Evolutionary conservation across 129 eudicot genomes (phyloP).

Genomic region (Tagetes patula): DNA sequence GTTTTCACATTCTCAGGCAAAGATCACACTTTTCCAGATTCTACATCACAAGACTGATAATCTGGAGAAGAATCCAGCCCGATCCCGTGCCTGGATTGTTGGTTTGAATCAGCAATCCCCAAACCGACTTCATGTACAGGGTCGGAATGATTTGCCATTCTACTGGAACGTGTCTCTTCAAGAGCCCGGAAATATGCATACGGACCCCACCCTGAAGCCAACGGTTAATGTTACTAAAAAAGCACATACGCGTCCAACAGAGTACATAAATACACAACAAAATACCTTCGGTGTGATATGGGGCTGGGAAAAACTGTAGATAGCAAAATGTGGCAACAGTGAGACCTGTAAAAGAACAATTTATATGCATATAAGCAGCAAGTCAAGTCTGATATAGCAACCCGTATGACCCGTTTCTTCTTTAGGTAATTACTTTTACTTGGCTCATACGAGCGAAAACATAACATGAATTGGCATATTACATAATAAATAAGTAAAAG

Average conservation of each 20-base stretch:
- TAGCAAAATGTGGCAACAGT: constrained; percentile 66
- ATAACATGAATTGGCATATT: neutral
- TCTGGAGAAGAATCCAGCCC: constrained; percentile 21
- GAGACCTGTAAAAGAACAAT: constrained; percentile 42
- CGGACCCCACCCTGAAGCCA: constrained; percentile 71
- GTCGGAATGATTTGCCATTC: constrained; percentile 21
- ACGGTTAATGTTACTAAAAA: neutral
- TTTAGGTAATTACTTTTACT: neutral
- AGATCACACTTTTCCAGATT: constrained; percentile 42
- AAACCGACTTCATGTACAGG: constrained; percentile 24
- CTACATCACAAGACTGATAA: constrained; percentile 44
- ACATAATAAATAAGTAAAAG: neutral
- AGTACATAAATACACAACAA: neutral
- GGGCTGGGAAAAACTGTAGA: constrained; percentile 84
- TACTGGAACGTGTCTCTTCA: constrained; percentile 46
- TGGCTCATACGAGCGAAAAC: neutral
- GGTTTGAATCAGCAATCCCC: constrained; percentile 26
- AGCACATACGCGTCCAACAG: neutral
- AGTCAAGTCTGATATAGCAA: neutral
- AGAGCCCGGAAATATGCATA: constrained; percentile 76
- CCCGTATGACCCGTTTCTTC: neutral
- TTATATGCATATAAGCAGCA: neutral
- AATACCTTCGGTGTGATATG: constrained; percentile 63
- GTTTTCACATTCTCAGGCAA: neutral
- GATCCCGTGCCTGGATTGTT: constrained; percentile 19